Base-by-base conservation (phyloP, 2,329 filamentous ascomycete genomes). In the Penicillium freii region DNA sequence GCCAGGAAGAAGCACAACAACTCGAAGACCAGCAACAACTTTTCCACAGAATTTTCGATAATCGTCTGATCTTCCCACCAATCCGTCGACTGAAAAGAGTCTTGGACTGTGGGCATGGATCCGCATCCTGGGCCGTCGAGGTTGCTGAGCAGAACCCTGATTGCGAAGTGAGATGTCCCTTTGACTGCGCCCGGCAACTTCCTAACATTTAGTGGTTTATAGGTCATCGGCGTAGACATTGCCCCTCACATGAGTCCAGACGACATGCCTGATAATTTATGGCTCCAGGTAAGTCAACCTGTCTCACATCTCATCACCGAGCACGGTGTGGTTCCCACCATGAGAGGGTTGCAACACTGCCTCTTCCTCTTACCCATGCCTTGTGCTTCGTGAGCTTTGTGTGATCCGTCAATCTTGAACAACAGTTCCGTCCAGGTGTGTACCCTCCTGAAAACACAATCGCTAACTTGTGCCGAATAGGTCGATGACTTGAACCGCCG, bases 151-250 rank as follows among this genome's bases (percentile, higher is more conserved):
- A 82, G 60, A 78, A 87, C 73, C 87, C 87, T 48, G 75, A 79
- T 59, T 87, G 85, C 68, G 82, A 90, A 78, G 88, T 89, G 69
- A 66, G 78, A 69, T 40, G 31, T 27, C 48, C 46, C 44, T 33
- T 34, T 45, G 23, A 10, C 45, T 7, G 29, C 45, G 27, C 15
- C 25, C 36, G n/a, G 39, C 10, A 34, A 27, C 42, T 43, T 34
- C 40, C 64, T 72, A 54, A 72, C 46, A 15, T n/a, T 51, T 31
- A 33, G 50, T 59, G 33, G 54, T 33, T 34, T 38, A 36, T 62
- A 91, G 88, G 86, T 91, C 10, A 79, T 87, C 62, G 88, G 85
- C 10, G 81, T 91, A 66, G 89, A 92, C 69, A 84, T 91, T 61
- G 87, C 85, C 65, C 87, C 88, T 27, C 84, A 87, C 66, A 86